Base-by-base conservation (phyloP, 1,284 basidiomycete species). In the Ustilago shanxiensis region DNA sequence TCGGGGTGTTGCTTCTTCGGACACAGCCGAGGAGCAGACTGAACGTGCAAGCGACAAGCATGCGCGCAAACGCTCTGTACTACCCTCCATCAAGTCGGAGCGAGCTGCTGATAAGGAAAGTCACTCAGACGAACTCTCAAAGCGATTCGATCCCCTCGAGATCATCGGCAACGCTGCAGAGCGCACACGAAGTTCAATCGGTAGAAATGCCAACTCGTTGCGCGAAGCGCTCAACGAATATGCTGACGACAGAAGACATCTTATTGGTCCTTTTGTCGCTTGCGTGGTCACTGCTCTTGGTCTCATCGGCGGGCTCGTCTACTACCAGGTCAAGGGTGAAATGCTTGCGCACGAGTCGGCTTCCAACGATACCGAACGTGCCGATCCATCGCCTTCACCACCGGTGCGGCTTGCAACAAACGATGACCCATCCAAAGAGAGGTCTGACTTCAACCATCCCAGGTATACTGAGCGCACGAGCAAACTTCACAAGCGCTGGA, bases 401-500 rank as follows among this genome's bases (percentile, higher is more conserved):
- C 16, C 51, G 3, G n/a, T 14, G n/a, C 51, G 18, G 11, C 31
- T 18, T 22, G 14, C 41, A 22, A 55, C 13, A 13, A 18, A n/a
- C 22, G 11, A 10, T 1, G 14, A 14, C 20, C 35, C 10, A 14
- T 24, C 8, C 9, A 22, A 58, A 8, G 39, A 49, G 8, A 3
- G 3, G 13, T 9, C 35, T 14, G 10, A 13, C 18, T 7, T 44
- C 20, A 8, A 44, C 7, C 7, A 0, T 22, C 20, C 41, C 7
- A 16, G 18, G 13, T 7, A 39, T 18, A 3, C 14, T 16, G 7
- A 39, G 37, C 37, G 18, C 18, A 7, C 13, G 2, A 13, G 8
- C 14, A 31, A 55, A 31, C 44, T 68, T 5, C 24, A 31, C n/a
- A 68, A 63, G 60, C 60, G 66, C 10, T 49, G 49, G 33, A 24